phyloP scores from a whole-genome alignment of 176 grass and related monocot species.

The Microstegium vimineum region DNA sequence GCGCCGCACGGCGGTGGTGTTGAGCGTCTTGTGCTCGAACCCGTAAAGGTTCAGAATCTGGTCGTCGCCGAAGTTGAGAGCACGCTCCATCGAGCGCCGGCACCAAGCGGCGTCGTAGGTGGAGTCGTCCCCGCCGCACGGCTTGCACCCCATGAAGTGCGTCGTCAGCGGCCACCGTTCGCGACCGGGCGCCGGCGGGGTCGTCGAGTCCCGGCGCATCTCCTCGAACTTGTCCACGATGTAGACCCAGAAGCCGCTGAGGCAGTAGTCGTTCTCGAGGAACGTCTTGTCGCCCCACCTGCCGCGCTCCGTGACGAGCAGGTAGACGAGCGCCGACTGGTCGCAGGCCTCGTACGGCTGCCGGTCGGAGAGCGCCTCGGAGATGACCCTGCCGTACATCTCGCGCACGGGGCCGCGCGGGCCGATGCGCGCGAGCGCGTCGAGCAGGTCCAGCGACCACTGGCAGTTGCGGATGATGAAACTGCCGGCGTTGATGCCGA shows the following conservation, averaged over 20 bases:
- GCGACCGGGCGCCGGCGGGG: conserved; percentile 53
- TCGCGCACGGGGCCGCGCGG: conserved; percentile 58
- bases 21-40: conserved; percentile 61
- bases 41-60: conserved; percentile 78
- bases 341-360: conserved; percentile 77
- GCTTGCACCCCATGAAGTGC: conserved; percentile 92
- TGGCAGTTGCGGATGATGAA: conserved; percentile 86
- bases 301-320: conserved; percentile 53
- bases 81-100: conserved; percentile 58
- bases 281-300: conserved; percentile 60
- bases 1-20: conserved; percentile 47
- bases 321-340: conserved; percentile 84
- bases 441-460: conserved; percentile 83
- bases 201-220: conserved; percentile 38
- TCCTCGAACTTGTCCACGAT: conserved; percentile 71
- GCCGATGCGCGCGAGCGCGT: conserved; percentile 69
- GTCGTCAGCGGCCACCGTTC: conserved; percentile 86
- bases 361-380: conserved; percentile 41
- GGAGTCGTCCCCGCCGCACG: conserved; percentile 43
- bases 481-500: conserved; percentile 72
- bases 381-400: conserved; percentile 46
- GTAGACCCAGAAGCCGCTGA: conserved; percentile 62
- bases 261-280: conserved; percentile 57
- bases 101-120: conserved; percentile 48
- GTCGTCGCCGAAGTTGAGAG: conserved; percentile 84